phyloP scores from a whole-genome alignment of 2,329 filamentous ascomycete genomes.

The Trichoderma polysporum region DNA sequence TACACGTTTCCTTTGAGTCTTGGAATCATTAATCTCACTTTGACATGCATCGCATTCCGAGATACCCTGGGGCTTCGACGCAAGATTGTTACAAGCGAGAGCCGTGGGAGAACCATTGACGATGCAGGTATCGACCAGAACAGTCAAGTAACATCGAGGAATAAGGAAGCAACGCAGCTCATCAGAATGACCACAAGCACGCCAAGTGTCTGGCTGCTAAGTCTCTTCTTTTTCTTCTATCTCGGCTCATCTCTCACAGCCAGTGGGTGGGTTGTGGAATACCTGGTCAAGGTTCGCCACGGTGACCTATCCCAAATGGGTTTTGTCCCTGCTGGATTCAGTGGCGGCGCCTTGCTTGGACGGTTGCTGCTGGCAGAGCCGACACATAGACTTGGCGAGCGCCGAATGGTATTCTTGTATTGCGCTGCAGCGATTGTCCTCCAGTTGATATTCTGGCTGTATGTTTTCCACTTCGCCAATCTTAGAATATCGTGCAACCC shows the following conservation, averaged over 20 bases:
- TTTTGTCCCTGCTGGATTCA: constrained; percentile 62
- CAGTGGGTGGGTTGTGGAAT: constrained; percentile 64
- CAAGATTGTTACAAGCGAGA: constrained; percentile 14
- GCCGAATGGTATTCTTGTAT: constrained; percentile 57
- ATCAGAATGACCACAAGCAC: constrained; percentile 46
- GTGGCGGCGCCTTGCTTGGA: constrained; percentile 57
- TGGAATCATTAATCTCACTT: constrained; percentile 48
- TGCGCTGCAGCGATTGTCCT: constrained; percentile 50
- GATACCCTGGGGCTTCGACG: constrained; percentile 42
- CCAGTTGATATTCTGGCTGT: constrained; percentile 62
- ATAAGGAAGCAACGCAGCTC: constrained; percentile 40
- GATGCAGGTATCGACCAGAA: neutral
- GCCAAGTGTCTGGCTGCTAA: constrained; percentile 56
- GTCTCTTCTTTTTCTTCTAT: constrained; percentile 64
- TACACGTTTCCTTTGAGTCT: constrained; percentile 56
- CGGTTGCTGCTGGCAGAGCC: constrained; percentile 58
- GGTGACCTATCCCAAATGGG: constrained; percentile 58
- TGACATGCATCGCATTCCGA: constrained; percentile 50
- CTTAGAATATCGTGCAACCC: neutral
- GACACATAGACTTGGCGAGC: constrained; percentile 57
- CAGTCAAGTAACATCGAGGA: constrained; percentile 16
- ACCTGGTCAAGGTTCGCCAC: constrained; percentile 58
- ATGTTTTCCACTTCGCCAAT: neutral
- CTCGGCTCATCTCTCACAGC: constrained; percentile 57
- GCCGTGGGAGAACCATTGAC: constrained; percentile 13